Conservation (phyloP, 805 yeast species). For the Sugiyamaella americana region DNA sequence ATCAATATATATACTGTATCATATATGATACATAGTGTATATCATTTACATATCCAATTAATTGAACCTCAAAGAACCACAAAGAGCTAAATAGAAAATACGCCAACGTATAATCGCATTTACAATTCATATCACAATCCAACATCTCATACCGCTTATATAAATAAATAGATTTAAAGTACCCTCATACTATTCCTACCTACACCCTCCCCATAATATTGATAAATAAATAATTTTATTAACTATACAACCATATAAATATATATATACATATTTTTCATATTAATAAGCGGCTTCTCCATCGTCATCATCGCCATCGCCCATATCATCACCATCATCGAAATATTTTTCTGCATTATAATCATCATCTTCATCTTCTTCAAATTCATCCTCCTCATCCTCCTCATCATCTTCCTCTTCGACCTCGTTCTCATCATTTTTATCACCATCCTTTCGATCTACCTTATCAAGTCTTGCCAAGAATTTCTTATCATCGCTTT, state of each 20-base stretch:
- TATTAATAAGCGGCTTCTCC: constrained; percentile 63
- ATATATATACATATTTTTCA: not conserved
- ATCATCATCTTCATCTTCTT: constrained; percentile 65
- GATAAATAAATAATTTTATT: too few species aligned
- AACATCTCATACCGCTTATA: too few species aligned
- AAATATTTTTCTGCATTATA: constrained; percentile 76
- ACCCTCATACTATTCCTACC: too few species aligned
- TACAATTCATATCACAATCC: too few species aligned
- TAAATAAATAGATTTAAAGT: too few species aligned
- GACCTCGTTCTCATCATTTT: constrained; percentile 40
- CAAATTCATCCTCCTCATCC: constrained; percentile 56
- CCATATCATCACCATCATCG: constrained; percentile 57
- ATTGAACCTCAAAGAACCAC: too few species aligned
- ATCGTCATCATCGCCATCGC: constrained; percentile 48
- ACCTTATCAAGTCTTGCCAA: constrained; percentile 4
- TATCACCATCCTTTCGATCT: constrained; percentile 31
- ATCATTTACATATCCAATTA: too few species aligned
- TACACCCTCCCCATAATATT: too few species aligned
- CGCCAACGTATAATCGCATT: too few species aligned
- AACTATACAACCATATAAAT: constrained; percentile 1
- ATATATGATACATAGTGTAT: too few species aligned
- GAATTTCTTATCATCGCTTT: constrained; percentile 32
- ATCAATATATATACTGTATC: too few species aligned
- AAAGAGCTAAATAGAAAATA: too few species aligned
- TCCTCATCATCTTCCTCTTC: constrained; percentile 39